Evolutionary conservation across 2,329 filamentous ascomycete species (phyloP).

Genomic region (Cordyceps javanica): DNA sequence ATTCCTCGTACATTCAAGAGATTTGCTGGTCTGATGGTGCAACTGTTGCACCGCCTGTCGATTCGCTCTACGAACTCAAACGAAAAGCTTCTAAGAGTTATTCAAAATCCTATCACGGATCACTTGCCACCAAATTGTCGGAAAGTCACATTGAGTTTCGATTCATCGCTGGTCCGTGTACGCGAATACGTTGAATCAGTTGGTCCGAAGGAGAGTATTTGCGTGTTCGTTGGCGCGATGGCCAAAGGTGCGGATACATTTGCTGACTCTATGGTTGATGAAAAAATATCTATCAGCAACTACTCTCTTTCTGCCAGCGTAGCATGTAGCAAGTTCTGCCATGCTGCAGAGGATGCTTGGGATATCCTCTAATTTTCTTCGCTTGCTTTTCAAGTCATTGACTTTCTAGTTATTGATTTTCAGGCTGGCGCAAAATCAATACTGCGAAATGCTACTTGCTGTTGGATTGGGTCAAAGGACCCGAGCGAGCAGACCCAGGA

Average conservation of each 20-base stretch:
- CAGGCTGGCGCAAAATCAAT: background rate
- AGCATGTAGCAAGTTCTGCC: constrained; percentile 98
- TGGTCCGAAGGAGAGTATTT: constrained; percentile 81
- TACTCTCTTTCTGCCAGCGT: constrained; percentile 96
- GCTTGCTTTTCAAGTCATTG: background rate
- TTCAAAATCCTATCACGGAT: constrained; percentile 96
- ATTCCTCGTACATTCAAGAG: constrained; percentile 98
- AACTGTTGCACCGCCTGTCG: constrained; percentile 88
- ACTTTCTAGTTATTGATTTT: background rate
- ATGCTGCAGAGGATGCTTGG: constrained; percentile 96
- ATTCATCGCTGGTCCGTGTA: constrained; percentile 79
- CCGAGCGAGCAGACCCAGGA: background rate
- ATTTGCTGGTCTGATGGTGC: constrained; percentile 97
- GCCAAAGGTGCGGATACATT: constrained; percentile 95
- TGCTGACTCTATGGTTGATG: constrained; percentile 88
- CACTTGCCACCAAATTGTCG: constrained; percentile 95
- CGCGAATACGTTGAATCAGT: constrained; percentile 82
- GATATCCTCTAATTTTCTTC: constrained; percentile 62
- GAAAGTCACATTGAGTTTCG: constrained; percentile 94
- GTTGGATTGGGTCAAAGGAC: background rate
- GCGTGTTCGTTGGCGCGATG: constrained; percentile 97
- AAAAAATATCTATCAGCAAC: constrained; percentile 97
- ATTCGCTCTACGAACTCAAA: constrained; percentile 96
- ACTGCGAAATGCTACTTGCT: too few relatives aligned
- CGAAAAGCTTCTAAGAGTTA: constrained; percentile 94